Percentiles rank a stretch among this genome's conserved stretches.
phyloP scores from a whole-genome alignment of 2,329 filamentous ascomycete species.

The Ceratocystis ficicola region DNA sequence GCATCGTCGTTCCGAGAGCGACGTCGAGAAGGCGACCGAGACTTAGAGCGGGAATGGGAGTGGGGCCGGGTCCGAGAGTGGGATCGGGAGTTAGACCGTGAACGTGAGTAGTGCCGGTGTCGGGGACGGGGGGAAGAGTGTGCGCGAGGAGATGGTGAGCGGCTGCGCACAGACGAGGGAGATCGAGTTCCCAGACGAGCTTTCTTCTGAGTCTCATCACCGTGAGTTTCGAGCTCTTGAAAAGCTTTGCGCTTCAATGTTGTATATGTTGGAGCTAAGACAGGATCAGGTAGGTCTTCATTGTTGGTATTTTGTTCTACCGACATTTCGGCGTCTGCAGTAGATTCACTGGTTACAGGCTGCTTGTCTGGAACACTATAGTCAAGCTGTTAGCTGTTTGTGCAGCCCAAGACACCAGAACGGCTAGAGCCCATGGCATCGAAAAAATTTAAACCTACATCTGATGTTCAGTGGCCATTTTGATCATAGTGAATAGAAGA shows the following conservation, averaged over 20 bases:
- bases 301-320: neutral
- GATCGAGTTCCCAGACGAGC: slow-evolving; percentile 11
- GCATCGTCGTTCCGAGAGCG: neutral
- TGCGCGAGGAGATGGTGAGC: neutral
- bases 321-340: neutral
- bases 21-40: slow-evolving; percentile 8
- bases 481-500: neutral
- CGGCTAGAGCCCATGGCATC: neutral
- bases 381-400: neutral
- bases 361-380: neutral
- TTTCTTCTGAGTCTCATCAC: slow-evolving; percentile 15
- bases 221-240: slow-evolving; percentile 4
- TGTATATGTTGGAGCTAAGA: neutral
- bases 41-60: neutral
- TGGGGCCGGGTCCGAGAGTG: slow-evolving; percentile 5
- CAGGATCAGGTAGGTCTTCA: neutral
- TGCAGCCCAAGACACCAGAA: neutral
- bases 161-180: neutral
- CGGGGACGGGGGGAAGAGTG: neutral
- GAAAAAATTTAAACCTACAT: neutral
- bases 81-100: slow-evolving; percentile 2
- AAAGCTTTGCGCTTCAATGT: slow-evolving; percentile 21
- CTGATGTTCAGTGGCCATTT: neutral
- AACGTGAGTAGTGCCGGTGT: slow-evolving; percentile 11
- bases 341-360: neutral